Evolutionary conservation across 306 rosid species (phyloP).

Genomic region (Spatholobus suberectus): DNA sequence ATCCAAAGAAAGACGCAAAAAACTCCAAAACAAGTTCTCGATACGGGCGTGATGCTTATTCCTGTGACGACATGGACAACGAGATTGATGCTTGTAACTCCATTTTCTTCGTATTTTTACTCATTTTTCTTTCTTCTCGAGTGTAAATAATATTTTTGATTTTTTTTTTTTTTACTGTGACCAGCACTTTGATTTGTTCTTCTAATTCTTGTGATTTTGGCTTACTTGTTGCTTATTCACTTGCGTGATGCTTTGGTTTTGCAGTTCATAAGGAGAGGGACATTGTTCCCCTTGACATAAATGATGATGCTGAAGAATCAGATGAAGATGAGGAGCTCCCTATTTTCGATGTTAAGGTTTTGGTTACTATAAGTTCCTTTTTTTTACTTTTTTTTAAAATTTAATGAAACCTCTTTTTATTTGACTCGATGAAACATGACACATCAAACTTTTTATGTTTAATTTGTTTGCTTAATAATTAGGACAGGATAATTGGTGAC

Average conservation of each 20-base stretch:
- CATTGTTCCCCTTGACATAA: slow-evolving; percentile 65
- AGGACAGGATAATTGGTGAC: not conserved
- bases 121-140: not conserved
- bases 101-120: not conserved
- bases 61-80: slow-evolving; percentile 73
- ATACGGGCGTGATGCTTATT: slow-evolving; percentile 23
- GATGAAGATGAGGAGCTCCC: slow-evolving; percentile 77
- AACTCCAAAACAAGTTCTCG: slow-evolving; percentile 43
- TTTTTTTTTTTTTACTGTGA: not conserved
- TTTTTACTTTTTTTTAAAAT: not conserved
- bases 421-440: not conserved
- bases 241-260: not conserved
- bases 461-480: not conserved
- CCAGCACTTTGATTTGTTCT: not conserved
- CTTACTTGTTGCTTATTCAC: not conserved
- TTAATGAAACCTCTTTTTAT: not conserved
- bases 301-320: slow-evolving; percentile 60
- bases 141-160: not conserved
- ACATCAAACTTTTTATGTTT: not conserved
- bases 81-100: slow-evolving; percentile 86
- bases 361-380: not conserved
- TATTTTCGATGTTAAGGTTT: slow-evolving; percentile 71
- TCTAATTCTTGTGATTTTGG: not conserved
- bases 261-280: slow-evolving; percentile 91
- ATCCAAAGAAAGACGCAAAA: slow-evolving; percentile 43